These are phyloP conservation scores for Guadua angustifolia DNA, from an alignment of 176 grass and related monocot genomes.

Conservation along the genomic window DNA sequence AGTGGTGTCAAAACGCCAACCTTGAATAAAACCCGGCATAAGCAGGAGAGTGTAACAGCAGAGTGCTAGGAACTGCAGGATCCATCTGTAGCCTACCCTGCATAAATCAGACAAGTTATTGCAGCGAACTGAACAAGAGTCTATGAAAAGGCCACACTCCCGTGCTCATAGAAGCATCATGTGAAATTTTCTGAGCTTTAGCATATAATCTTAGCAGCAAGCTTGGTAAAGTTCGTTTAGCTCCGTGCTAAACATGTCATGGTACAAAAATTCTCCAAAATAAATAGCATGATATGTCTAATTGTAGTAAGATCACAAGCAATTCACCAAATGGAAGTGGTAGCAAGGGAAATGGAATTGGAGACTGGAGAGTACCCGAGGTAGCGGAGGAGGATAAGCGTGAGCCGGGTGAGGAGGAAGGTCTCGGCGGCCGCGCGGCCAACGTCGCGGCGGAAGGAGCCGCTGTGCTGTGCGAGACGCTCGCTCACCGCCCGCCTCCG, in stretches of 20 bases:
- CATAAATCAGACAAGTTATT: slow-evolving; percentile 49
- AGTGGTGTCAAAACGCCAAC: slow-evolving; percentile 44
- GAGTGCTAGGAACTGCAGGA: slow-evolving; percentile 81
- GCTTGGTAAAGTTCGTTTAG: neutral
- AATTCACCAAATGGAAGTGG: neutral
- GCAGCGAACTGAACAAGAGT: slow-evolving; percentile 16
- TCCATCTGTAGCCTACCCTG: slow-evolving; percentile 97
- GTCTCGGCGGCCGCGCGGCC: slow-evolving; percentile 32
- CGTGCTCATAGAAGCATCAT: neutral
- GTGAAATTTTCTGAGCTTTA: too few species aligned
- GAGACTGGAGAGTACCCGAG: slow-evolving; percentile 57
- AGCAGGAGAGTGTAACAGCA: slow-evolving; percentile 81
- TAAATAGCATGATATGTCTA: neutral
- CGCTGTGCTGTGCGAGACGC: slow-evolving; percentile 44
- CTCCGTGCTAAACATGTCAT: neutral
- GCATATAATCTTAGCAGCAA: neutral
- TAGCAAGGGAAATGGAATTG: slow-evolving; percentile 13
- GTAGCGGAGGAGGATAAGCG: slow-evolving; percentile 75
- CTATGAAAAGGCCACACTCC: neutral
- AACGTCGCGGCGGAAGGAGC: slow-evolving; percentile 50
- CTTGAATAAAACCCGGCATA: slow-evolving; percentile 89
- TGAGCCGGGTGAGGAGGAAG: neutral
- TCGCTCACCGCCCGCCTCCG: slow-evolving; percentile 44
- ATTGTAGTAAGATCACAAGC: neutral
- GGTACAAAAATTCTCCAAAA: neutral